A percentile compares a stretch with the other conserved stretches of the same genome.
Conservation (phyloP, 169 alveolate species). For the Plasmodium relictum region DNA sequence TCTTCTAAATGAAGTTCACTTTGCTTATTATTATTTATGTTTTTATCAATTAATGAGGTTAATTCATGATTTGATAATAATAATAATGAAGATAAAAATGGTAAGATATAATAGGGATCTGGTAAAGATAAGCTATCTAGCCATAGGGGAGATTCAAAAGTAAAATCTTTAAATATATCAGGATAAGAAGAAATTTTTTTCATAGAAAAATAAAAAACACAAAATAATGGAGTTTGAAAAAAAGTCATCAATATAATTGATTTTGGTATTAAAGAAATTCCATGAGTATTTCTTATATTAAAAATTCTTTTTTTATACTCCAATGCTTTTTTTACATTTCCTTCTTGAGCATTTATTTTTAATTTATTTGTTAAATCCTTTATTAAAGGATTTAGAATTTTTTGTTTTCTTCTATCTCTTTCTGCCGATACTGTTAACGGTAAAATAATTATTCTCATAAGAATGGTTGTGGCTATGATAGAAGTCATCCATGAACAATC, state of each 20-base stretch:
- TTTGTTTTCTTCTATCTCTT: slow-evolving; percentile 82
- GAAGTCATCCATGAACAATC: slow-evolving; percentile 66
- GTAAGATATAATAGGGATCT: slow-evolving; percentile 84
- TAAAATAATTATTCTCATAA: slow-evolving; percentile 78
- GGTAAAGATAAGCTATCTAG: slow-evolving; percentile 84
- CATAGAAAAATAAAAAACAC: slow-evolving; percentile 83
- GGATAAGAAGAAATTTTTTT: slow-evolving; percentile 83
- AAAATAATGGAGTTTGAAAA: slow-evolving; percentile 81
- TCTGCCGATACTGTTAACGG: slow-evolving; percentile 84
- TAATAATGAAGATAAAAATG: slow-evolving; percentile 77
- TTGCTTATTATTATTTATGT: slow-evolving; percentile 14
- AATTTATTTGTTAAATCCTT: slow-evolving; percentile 80
- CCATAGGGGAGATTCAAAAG: slow-evolving; percentile 83
- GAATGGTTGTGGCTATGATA: slow-evolving; percentile 71
- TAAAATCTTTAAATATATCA: slow-evolving; percentile 78
- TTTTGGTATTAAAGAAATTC: slow-evolving; percentile 77
- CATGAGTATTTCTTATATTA: slow-evolving; percentile 79
- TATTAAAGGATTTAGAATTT: slow-evolving; percentile 80
- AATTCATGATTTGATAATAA: slow-evolving; percentile 78
- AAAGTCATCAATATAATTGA: slow-evolving; percentile 79
- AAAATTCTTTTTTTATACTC: slow-evolving; percentile 68
- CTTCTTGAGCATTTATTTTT: slow-evolving; percentile 78
- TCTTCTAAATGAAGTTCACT: slow-evolving; percentile 13
- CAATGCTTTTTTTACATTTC: slow-evolving; percentile 66
- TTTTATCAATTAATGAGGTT: slow-evolving; percentile 61